phyloP scores from a whole-genome alignment of 768 basidiomycete species.

The Boletus barrowsii region DNA sequence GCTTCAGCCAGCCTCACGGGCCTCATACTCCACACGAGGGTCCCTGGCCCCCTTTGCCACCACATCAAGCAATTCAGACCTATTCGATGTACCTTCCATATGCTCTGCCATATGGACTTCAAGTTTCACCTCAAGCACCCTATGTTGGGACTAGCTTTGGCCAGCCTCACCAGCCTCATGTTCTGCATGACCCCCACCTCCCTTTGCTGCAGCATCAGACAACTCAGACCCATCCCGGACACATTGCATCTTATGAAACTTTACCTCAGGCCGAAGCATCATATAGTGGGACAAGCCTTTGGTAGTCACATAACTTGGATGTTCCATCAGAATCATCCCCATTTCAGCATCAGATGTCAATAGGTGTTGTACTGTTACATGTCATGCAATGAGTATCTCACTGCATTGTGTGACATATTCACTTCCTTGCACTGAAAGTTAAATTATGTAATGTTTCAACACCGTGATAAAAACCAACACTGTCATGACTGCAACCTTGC shows the following conservation, averaged over 20 bases:
- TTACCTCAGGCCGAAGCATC: too few relatives aligned
- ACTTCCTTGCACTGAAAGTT: too few relatives aligned
- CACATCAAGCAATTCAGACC: neutral
- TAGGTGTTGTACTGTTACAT: too few relatives aligned
- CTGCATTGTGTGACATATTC: too few relatives aligned
- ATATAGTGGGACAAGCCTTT: too few relatives aligned
- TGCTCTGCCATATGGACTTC: neutral
- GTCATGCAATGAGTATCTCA: too few relatives aligned
- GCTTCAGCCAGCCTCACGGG: neutral
- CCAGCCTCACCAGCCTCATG: neutral
- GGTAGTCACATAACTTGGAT: neutral
- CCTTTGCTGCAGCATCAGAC: neutral
- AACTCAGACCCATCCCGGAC: too few relatives aligned
- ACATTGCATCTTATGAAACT: too few relatives aligned
- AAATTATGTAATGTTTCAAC: too few relatives aligned
- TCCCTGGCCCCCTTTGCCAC: neutral
- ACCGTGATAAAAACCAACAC: neutral
- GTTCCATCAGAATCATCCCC: neutral
- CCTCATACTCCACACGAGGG: neutral
- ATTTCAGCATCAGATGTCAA: neutral
- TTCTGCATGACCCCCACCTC: neutral
- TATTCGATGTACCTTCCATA: neutral
- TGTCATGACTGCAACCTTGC: neutral
- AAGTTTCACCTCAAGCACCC: neutral
- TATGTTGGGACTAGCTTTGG: neutral